Evolutionary conservation across 2,329 filamentous ascomycete genomes (phyloP).

Genomic region (Beauveria varroae): DNA sequence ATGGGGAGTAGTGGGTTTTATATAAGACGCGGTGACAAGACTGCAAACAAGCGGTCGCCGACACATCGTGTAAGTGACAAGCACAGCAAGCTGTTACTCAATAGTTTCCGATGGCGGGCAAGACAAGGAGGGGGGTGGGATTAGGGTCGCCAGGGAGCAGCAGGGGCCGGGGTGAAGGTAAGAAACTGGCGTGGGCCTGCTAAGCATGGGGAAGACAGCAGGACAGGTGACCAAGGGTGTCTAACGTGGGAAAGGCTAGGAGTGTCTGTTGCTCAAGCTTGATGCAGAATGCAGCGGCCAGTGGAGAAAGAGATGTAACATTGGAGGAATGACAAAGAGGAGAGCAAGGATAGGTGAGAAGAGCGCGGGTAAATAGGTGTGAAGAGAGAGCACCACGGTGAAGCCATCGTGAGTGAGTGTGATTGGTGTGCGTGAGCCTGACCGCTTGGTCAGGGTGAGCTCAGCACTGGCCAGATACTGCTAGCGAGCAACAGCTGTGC

Average conservation of each 20-base stretch:
- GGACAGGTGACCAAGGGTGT: constrained; percentile 7
- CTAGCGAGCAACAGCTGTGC: not conserved
- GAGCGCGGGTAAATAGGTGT: not conserved
- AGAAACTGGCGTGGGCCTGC: not conserved
- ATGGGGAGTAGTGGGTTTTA: constrained; percentile 6
- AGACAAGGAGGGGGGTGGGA: constrained; percentile 1
- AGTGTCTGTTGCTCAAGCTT: not conserved
- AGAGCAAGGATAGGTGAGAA: not conserved
- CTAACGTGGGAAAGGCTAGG: constrained; percentile 1
- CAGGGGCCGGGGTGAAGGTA: not conserved
- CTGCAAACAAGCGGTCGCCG: constrained; percentile 16
- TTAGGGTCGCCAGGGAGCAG: not conserved
- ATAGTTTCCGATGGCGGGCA: constrained; percentile 11
- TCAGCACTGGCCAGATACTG: not conserved
- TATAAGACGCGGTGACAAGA: constrained; percentile 3
- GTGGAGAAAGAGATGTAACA: not conserved
- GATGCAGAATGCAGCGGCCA: not conserved
- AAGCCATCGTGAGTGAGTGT: constrained; percentile 9
- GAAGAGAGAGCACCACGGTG: not conserved
- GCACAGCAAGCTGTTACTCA: constrained; percentile 12
- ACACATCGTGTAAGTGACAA: constrained; percentile 22
- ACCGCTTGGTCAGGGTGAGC: constrained; percentile 2
- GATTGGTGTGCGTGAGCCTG: not conserved
- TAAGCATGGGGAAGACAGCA: constrained; percentile 2
- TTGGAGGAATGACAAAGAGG: not conserved